Evolutionary conservation across 2,329 filamentous ascomycete genomes (phyloP), one percentile per base, ranked within the genome.

Genomic region (Thelonectria blattea): DNA sequence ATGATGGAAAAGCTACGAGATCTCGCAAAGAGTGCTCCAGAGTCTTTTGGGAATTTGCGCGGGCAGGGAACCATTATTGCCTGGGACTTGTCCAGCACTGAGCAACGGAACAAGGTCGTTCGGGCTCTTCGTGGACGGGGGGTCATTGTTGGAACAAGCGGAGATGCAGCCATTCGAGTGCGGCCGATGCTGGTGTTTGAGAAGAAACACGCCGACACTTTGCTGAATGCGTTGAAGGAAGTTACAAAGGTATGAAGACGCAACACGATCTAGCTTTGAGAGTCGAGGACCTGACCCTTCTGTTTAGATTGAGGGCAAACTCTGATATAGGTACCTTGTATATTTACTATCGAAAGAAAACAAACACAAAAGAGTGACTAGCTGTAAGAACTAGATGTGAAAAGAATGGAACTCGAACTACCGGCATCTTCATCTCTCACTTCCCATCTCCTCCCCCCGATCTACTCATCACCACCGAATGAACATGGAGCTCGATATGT

Each of bases 11-110:
- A 49, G 37, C 12, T 56, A 3, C 24, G 34, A 15, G 53, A 43
- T 0, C 37, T 56, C n/a, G 53, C 53, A n/a, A 49, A 49, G 22
- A 11, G 17, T n/a, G 48, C 27, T 14, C 53, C 53, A 3, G 53
- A 56, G 7, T 50, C 14, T 2, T 56, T 56, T 17, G 45, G 45
- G 20, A 56, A 56, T 7, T 34, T 56, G n/a, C 48, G 53, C 20
- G 53, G 53, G 6, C 32, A 56, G 18, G 53, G 53, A 20, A 56
- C 53, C 45, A 56, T 56, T 24, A n/a, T 56, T n/a, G 53, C 53
- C 1, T 56, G 53, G 53, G 53, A 56, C 4, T 46, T 56, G 2
- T 41, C 46, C 10, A 56, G 46, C 22, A 47, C 53, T 5, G 45
- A 56, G 14, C 46, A 56, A 14, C 10, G 53, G 14, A 56, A 56